Percentiles rank a stretch among this genome's conserved stretches.
Evolutionary conservation across 257 asterid genomes (phyloP).

Genomic region (Nicotiana benthamiana): DNA sequence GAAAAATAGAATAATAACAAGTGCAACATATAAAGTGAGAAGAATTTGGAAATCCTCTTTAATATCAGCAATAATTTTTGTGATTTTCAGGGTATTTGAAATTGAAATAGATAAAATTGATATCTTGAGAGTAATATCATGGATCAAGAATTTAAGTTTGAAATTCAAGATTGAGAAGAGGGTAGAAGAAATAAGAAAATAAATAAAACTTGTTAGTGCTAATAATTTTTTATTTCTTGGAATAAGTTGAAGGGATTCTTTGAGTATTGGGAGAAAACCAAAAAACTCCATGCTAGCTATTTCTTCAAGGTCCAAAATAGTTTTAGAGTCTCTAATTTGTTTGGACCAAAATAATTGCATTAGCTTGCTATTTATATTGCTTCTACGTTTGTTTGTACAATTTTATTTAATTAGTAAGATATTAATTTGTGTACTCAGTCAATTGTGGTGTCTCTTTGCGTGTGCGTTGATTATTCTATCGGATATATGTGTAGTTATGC

Average conservation of each 20-base stretch:
- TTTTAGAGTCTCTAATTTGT: neutral
- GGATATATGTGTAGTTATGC: too few relatives aligned
- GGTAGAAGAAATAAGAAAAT: conserved; percentile 14
- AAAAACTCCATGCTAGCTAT: neutral
- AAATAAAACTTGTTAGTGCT: conserved; percentile 11
- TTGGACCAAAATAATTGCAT: neutral
- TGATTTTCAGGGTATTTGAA: neutral
- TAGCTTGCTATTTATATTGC: neutral
- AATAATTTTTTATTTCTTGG: conserved; percentile 19
- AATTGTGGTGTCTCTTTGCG: neutral
- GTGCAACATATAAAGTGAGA: neutral
- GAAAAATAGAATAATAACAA: neutral
- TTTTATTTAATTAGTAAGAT: neutral
- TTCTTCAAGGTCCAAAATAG: neutral
- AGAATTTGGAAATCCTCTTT: conserved; percentile 3
- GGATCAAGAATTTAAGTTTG: conserved; percentile 10
- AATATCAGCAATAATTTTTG: neutral
- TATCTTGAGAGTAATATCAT: conserved; percentile 13
- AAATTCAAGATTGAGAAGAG: conserved; percentile 14
- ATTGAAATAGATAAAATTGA: neutral
- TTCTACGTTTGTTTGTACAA: neutral
- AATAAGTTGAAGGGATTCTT: conserved; percentile 25
- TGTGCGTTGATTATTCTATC: too few relatives aligned
- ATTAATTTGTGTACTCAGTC: neutral
- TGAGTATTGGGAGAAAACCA: conserved; percentile 11